Conservation (phyloP, 2,329 filamentous ascomycete genomes). For the Mycogone perniciosa region DNA sequence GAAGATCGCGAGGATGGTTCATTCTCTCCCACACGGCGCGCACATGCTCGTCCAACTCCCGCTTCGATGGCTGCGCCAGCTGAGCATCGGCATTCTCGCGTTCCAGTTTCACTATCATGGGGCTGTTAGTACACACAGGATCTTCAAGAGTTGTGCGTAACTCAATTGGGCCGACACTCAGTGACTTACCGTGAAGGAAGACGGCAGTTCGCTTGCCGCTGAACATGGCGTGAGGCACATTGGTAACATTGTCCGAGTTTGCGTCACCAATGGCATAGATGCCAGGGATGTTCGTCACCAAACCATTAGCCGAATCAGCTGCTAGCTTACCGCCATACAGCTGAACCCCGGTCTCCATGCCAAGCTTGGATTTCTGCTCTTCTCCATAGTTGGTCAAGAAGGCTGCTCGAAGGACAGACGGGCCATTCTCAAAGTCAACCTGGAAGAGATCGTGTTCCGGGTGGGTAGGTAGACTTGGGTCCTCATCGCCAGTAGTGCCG, state of each 20-base stretch:
- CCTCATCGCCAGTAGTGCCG: slow-evolving; percentile 29
- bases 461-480: slow-evolving; percentile 36
- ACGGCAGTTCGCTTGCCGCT: slow-evolving; percentile 53
- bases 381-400: slow-evolving; percentile 45
- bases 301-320: slow-evolving; percentile 34
- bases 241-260: slow-evolving; percentile 54
- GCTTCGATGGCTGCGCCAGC: slow-evolving; percentile 24
- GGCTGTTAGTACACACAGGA: not conserved
- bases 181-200: slow-evolving; percentile 46
- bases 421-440: slow-evolving; percentile 44
- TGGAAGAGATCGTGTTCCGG: slow-evolving; percentile 50
- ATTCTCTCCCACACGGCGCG: slow-evolving; percentile 40
- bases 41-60: slow-evolving; percentile 24
- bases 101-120: slow-evolving; percentile 33
- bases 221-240: slow-evolving; percentile 55
- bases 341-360: slow-evolving; percentile 40
- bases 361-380: slow-evolving; percentile 42
- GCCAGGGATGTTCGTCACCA: slow-evolving; percentile 46
- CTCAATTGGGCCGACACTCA: not conserved
- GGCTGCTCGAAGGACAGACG: slow-evolving; percentile 39
- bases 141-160: not conserved
- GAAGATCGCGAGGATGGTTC: slow-evolving; percentile 37
- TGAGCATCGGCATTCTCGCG: slow-evolving; percentile 32
- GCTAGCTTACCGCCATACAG: slow-evolving; percentile 39
- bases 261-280: slow-evolving; percentile 55